These are phyloP conservation scores for Plasmodium sp. DNA, from an alignment of 169 alveolate species.

Conservation along the genomic window DNA sequence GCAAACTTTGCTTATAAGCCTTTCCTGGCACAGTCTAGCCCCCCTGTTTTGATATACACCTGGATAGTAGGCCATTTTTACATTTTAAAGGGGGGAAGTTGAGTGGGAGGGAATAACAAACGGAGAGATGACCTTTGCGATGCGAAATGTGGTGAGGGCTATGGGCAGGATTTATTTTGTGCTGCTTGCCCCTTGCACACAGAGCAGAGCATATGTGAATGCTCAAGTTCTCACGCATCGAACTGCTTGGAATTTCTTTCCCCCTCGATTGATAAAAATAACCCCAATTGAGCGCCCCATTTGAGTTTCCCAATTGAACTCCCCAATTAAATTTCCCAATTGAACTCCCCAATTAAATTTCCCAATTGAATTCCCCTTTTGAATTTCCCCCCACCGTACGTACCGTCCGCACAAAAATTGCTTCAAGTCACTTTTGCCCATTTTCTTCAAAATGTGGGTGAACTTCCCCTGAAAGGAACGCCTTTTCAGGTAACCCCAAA, in stretches of 20 bases:
- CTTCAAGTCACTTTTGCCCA: neutral
- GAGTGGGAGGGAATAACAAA: neutral
- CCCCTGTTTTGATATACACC: neutral
- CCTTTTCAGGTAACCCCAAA: neutral
- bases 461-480: neutral
- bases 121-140: neutral
- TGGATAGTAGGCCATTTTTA: neutral
- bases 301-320: neutral
- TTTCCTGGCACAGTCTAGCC: neutral
- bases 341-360: neutral
- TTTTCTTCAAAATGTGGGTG: neutral
- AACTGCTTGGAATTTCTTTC: neutral
- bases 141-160: neutral
- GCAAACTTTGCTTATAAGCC: neutral
- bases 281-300: neutral
- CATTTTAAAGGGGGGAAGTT: neutral
- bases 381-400: neutral
- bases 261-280: neutral
- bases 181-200: neutral
- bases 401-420: neutral
- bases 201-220: neutral
- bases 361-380: neutral
- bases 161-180: neutral
- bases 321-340: neutral
- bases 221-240: neutral